Conservation (phyloP, 1,284 basidiomycete genomes). For the Papiliotrema nemorosa region DNA sequence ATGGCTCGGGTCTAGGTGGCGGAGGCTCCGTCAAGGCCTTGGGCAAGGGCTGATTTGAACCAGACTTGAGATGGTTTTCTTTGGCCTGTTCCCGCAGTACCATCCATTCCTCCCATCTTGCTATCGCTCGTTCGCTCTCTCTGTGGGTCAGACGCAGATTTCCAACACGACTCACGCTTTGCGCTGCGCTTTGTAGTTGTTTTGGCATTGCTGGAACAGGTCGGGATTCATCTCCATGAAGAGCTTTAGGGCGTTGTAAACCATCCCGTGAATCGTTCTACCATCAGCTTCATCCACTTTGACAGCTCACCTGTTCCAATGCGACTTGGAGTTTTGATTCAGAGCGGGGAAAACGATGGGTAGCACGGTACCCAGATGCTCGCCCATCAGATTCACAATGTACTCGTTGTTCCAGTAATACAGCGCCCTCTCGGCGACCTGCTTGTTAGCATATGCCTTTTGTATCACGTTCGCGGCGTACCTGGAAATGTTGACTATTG, state of each 20-base stretch:
- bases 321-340: conserved; percentile 93
- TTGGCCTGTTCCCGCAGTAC: conserved; percentile 69
- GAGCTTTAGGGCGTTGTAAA: conserved; percentile 95
- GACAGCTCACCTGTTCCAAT: conserved; percentile 87
- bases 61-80: conserved; percentile 62
- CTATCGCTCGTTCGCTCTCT: conserved; percentile 74
- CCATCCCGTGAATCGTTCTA: conserved; percentile 97
- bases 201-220: conserved; percentile 89
- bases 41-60: conserved; percentile 62
- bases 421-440: conserved; percentile 85
- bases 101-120: conserved; percentile 79
- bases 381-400: conserved; percentile 98
- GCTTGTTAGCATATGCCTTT: conserved; percentile 5
- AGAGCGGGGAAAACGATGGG: conserved; percentile 98
- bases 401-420: conserved; percentile 99
- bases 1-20: conserved; percentile 61
- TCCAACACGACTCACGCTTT: conserved; percentile 61
- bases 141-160: conserved; percentile 50
- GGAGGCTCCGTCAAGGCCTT: conserved; percentile 67
- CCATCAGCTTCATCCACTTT: conserved; percentile 2
- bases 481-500: conserved; percentile 98
- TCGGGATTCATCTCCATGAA: conserved; percentile 99
- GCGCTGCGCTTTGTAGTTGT: conserved; percentile 86
- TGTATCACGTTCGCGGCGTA: conserved; percentile 28
- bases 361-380: conserved; percentile 83